Conservation (phyloP, 495 filamentous ascomycete species). For the Penicillium samsonianum region DNA sequence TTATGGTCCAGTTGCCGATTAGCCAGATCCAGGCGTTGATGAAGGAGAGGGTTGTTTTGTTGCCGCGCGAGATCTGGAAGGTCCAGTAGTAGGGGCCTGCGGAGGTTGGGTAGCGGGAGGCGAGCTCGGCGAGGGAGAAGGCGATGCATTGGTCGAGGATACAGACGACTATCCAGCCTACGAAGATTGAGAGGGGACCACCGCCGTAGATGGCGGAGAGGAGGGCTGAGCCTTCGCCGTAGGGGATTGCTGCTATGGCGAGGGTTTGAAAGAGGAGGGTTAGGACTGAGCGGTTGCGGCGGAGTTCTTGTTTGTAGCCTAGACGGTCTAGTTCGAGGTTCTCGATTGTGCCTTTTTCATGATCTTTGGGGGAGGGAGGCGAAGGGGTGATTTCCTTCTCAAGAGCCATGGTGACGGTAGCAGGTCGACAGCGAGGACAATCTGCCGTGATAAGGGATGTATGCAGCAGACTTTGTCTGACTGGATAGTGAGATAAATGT, state of each 20-base stretch:
- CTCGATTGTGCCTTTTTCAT: slow-evolving; percentile 22
- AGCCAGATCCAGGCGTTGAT: slow-evolving; percentile 68
- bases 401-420: not conserved
- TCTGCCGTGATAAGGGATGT: not conserved
- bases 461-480: not conserved
- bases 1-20: slow-evolving; percentile 71
- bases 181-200: slow-evolving; percentile 43
- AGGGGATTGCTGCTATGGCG: slow-evolving; percentile 49
- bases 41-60: slow-evolving; percentile 55
- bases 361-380: not conserved
- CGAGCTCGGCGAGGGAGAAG: slow-evolving; percentile 48
- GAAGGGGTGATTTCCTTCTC: not conserved
- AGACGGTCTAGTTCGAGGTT: slow-evolving; percentile 33
- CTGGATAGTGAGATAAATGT: not conserved
- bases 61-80: slow-evolving; percentile 37
- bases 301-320: slow-evolving; percentile 43
- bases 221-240: slow-evolving; percentile 47
- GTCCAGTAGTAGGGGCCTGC: slow-evolving; percentile 56
- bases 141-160: slow-evolving; percentile 43
- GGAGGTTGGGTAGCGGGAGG: slow-evolving; percentile 52
- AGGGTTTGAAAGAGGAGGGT: slow-evolving; percentile 42
- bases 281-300: slow-evolving; percentile 39
- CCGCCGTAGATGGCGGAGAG: slow-evolving; percentile 47
- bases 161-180: slow-evolving; percentile 46
- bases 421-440: not conserved